Percentiles rank a stretch among this genome's conserved stretches.
These are phyloP conservation scores for Trichosporon sp. DNA, from an alignment of 1,284 basidiomycete genomes.

Conservation along the genomic window DNA sequence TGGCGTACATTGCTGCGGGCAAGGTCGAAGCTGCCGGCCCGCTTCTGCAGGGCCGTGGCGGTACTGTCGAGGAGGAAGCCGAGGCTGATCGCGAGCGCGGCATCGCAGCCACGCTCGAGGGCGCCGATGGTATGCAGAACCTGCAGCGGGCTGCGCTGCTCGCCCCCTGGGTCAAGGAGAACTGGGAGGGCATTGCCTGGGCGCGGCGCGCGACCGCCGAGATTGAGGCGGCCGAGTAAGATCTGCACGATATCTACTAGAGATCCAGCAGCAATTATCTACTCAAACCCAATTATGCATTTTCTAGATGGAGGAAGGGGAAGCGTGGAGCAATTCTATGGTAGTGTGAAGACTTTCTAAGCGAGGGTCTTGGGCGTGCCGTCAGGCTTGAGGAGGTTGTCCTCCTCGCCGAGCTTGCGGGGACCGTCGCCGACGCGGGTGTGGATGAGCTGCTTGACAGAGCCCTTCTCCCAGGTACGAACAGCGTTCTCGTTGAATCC, in stretches of 20 bases:
- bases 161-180: constrained; percentile 56
- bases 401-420: constrained; percentile 49
- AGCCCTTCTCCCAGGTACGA: constrained; percentile 61
- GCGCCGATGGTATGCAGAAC: constrained; percentile 32
- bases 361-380: constrained; percentile 48
- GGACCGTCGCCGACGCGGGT: constrained; percentile 88
- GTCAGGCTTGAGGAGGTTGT: constrained; percentile 46
- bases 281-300: not conserved
- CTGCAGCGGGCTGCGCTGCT: constrained; percentile 66
- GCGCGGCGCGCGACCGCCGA: constrained; percentile 22
- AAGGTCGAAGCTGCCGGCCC: constrained; percentile 36
- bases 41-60: constrained; percentile 10
- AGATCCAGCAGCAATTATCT: not conserved
- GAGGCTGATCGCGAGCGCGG: constrained; percentile 28
- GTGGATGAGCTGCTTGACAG: constrained; percentile 82
- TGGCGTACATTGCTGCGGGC: constrained; percentile 24
- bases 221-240: constrained; percentile 7
- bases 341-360: constrained; percentile 8
- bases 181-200: constrained; percentile 53
- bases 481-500: constrained; percentile 77
- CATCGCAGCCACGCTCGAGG: constrained; percentile 25
- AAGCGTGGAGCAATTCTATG: not conserved
- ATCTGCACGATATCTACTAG: not conserved
- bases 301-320: not conserved
- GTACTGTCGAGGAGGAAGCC: constrained; percentile 26